These are phyloP conservation scores for Phellopilus nigrolimitatus DNA, from an alignment of 1,284 basidiomycete species.

Conservation along the genomic window DNA sequence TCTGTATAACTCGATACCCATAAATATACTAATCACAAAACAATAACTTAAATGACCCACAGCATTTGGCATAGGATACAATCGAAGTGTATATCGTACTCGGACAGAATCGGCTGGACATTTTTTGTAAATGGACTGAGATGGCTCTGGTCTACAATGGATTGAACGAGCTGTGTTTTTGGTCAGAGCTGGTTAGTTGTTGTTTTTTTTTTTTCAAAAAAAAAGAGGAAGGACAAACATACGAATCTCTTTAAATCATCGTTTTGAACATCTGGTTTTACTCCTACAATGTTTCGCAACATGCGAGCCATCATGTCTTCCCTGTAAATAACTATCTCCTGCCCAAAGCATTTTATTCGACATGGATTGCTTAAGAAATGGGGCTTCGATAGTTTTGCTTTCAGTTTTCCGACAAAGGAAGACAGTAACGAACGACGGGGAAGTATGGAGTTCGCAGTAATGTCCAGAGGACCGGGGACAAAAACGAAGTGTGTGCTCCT, in stretches of 20 bases:
- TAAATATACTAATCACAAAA: neutral
- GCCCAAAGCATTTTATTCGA: conserved; percentile 91
- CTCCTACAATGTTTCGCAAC: conserved; percentile 85
- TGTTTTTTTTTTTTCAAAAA: no score
- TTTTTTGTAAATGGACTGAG: conserved; percentile 80
- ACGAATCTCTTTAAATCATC: conserved; percentile 87
- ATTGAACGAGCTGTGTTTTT: conserved; percentile 76
- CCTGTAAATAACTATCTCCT: conserved; percentile 92
- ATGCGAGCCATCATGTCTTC: conserved; percentile 94
- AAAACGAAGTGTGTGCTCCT: conserved; percentile 86
- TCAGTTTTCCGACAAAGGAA: conserved; percentile 65
- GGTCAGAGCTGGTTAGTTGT: no score
- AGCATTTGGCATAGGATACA: conserved; percentile 93
- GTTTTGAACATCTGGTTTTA: conserved; percentile 70
- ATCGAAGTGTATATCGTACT: conserved; percentile 86
- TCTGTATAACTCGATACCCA: conserved; percentile 38
- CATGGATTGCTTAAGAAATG: conserved; percentile 92
- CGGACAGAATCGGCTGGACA: conserved; percentile 85
- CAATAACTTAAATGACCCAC: conserved; percentile 42
- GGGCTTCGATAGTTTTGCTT: conserved; percentile 67
- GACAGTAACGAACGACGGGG: conserved; percentile 80
- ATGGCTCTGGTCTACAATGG: conserved; percentile 89
- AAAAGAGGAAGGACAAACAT: conserved; percentile 28
- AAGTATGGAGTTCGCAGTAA: conserved; percentile 70
- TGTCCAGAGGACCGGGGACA: conserved; percentile 90